Evolutionary conservation across 768 basidiomycete genomes (phyloP).

Genomic region (Auricularia sp.): DNA sequence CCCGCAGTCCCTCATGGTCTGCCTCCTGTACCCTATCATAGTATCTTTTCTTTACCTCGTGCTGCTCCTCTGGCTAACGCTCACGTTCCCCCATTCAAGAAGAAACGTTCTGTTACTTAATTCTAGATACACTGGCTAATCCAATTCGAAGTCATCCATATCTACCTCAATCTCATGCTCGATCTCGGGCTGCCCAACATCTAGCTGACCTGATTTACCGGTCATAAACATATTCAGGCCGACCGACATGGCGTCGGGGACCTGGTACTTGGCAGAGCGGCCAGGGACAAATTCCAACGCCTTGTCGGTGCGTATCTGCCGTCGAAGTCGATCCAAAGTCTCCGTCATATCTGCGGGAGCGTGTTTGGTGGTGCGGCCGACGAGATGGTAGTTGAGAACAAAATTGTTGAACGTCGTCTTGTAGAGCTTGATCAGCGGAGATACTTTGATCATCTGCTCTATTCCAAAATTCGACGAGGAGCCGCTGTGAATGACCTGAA

Average conservation of each 20-base stretch:
- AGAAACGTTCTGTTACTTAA: too few relatives aligned
- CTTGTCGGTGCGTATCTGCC: slow-evolving; percentile 7
- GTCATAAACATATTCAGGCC: background rate
- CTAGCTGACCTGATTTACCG: background rate
- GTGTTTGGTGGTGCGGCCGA: slow-evolving; percentile 20
- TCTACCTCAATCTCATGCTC: too few relatives aligned
- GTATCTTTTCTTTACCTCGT: too few relatives aligned
- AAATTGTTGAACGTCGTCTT: slow-evolving; percentile 2
- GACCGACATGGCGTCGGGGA: background rate
- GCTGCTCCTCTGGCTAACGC: too few relatives aligned
- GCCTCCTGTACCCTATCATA: too few relatives aligned
- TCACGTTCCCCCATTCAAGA: too few relatives aligned
- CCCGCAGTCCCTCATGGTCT: too few relatives aligned
- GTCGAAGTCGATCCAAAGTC: slow-evolving; percentile 14
- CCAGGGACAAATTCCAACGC: background rate
- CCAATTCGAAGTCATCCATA: too few relatives aligned
- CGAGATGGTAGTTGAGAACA: slow-evolving; percentile 17
- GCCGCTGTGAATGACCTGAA: background rate
- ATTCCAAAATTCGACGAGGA: slow-evolving; percentile 7
- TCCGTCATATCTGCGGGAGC: slow-evolving; percentile 20
- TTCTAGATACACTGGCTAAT: too few relatives aligned
- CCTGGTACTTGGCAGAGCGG: background rate
- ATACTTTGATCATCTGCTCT: slow-evolving; percentile 12
- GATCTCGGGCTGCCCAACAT: background rate
- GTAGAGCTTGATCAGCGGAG: slow-evolving; percentile 11